Evolutionary conservation across 768 basidiomycete species (phyloP).

Genomic region (Suillus lakei): DNA sequence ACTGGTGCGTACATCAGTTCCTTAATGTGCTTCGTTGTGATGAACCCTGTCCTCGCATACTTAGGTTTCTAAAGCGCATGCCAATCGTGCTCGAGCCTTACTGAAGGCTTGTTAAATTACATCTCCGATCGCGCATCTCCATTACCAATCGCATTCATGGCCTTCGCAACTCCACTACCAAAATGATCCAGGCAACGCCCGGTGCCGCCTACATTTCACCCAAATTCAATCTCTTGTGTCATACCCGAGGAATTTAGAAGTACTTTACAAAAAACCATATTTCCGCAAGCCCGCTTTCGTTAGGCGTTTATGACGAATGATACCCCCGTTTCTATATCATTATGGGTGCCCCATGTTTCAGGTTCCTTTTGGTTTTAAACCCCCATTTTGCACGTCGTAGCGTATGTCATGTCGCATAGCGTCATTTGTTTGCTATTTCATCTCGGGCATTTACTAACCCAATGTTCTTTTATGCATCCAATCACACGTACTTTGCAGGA

Average conservation of each 20-base stretch:
- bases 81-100: conserved; percentile 59
- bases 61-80: conserved; percentile 66
- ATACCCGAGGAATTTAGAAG: conserved; percentile 1
- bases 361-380: not conserved
- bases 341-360: not conserved
- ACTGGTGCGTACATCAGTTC: conserved; percentile 48
- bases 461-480: conserved; percentile 7
- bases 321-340: conserved; percentile 7
- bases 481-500: not conserved
- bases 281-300: conserved; percentile 2
- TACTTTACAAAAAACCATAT: conserved; percentile 2
- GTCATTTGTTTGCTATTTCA: conserved; percentile 3
- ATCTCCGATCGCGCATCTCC: not conserved
- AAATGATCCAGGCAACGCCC: conserved; percentile 5
- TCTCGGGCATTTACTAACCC: not conserved
- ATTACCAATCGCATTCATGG: not conserved
- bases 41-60: not conserved
- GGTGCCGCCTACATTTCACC: conserved; percentile 5
- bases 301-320: not conserved
- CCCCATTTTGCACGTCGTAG: not conserved
- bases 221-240: not conserved
- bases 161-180: not conserved
- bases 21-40: not conserved
- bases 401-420: not conserved
- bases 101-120: conserved; percentile 57